Evolutionary conservation across 1,284 basidiomycete genomes (phyloP), one percentile per base, ranked within the genome.

Genomic region (Austroboletus sp.): DNA sequence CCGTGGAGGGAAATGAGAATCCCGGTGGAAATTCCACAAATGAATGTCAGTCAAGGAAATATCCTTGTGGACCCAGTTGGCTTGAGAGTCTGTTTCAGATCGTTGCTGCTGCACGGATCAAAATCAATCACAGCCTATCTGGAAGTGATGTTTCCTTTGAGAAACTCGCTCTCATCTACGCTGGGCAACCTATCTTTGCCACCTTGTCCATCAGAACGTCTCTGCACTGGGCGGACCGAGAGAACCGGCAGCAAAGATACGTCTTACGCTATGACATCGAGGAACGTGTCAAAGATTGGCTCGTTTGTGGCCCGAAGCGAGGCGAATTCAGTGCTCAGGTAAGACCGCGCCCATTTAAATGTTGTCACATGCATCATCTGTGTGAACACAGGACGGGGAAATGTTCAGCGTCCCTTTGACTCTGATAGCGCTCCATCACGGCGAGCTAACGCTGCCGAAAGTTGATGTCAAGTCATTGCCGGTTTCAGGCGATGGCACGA

Each of bases 1-100:
- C 49, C 46, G 4, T 90, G 87, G 85, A 72, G 78, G 40, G 76
- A 82, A 51, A 76, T 91, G 32, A 73, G 70, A 40, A 86, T 91
- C 37, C 88, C 88, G 11, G 82, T 92, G 3, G 89, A 91, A 57
- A 72, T 92, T 35, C 89, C 89, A 2, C 74, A 75, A 45, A 82
- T 89, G 72, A 79, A 82, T 58, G 88, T 87, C 48, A 66, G 81
- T 69, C 26, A 13, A 10, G 31, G 27, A 32, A 30, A 50, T 38
- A 27, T 42, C 17, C 31, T 45, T 40, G 7, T n/a, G 16, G 42
- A 34, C 27, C 27, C 7, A 13, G 23, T 37, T 53, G 33, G 44
- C 32, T 32, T 4, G 26, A 48, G 6, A 13, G 3, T 45, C 42
- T 16, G 44, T 49, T 48, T 40, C 25, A 89, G 86, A 81, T 89